Conservation (phyloP, 495 filamentous ascomycete genomes). For the Durotheca rogersii region DNA sequence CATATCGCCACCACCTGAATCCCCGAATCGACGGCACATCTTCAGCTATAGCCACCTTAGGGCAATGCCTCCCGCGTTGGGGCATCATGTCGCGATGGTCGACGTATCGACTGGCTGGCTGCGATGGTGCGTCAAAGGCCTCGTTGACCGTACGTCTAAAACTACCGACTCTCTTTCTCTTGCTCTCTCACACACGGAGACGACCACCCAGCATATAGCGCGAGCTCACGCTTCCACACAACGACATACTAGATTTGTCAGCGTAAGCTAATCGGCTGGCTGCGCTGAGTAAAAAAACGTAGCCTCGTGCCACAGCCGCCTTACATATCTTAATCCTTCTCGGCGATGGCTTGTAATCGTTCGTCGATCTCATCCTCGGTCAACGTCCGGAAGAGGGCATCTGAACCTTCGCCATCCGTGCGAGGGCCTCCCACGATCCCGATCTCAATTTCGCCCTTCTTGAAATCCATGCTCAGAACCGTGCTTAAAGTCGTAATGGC, state of each 20-base stretch:
- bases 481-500: slow-evolving; percentile 92
- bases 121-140: slow-evolving; percentile 12
- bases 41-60: slow-evolving; percentile 38
- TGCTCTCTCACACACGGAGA: slow-evolving; percentile 25
- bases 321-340: slow-evolving; percentile 81
- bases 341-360: slow-evolving; percentile 92
- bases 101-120: slow-evolving; percentile 1
- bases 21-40: slow-evolving; percentile 9
- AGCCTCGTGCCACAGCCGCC: slow-evolving; percentile 32
- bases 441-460: slow-evolving; percentile 97
- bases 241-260: slow-evolving; percentile 17
- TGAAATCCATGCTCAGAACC: slow-evolving; percentile 97
- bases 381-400: slow-evolving; percentile 78
- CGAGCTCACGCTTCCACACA: slow-evolving; percentile 22
- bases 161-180: no score
- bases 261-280: slow-evolving; percentile 25
- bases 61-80: slow-evolving; percentile 7
- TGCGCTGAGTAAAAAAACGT: slow-evolving; percentile 6
- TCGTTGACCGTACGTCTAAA: slow-evolving; percentile 23
- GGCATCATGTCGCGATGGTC: slow-evolving; percentile 1
- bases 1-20: slow-evolving; percentile 31
- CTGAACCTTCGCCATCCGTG: slow-evolving; percentile 72
- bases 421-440: slow-evolving; percentile 88
- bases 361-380: slow-evolving; percentile 99
- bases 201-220: slow-evolving; percentile 1